Evolutionary conservation across 2,329 filamentous ascomycete genomes (phyloP), one percentile per base, ranked within the genome.

Genomic region (Raffaelea arxii): DNA sequence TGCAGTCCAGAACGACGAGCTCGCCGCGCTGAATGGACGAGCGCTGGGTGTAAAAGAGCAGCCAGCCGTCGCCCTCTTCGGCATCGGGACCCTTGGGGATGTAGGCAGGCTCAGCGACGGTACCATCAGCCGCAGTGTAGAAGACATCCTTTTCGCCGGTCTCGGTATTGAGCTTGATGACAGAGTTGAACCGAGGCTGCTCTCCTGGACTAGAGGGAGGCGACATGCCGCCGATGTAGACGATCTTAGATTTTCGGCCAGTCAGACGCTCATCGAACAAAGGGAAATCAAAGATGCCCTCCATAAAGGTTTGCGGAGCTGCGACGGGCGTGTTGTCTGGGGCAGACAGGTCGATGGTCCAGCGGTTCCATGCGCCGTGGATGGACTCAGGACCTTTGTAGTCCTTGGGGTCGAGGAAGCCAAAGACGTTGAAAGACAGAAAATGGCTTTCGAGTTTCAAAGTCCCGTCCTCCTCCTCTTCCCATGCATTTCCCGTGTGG

Each of bases 401-500:
- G n/a, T n/a, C n/a, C n/a, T n/a, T n/a, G n/a, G n/a, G n/a, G n/a
- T n/a, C n/a, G n/a, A n/a, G n/a, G n/a, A n/a, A n/a, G n/a, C n/a
- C n/a, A n/a, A n/a, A n/a, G n/a, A n/a, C n/a, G n/a, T n/a, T n/a
- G n/a, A n/a, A n/a, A n/a, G n/a, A n/a, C n/a, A n/a, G n/a, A n/a
- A n/a, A n/a, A n/a, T n/a, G n/a, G n/a, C n/a, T n/a, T n/a, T n/a
- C n/a, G n/a, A n/a, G n/a, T n/a, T n/a, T n/a, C n/a, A n/a, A n/a
- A n/a, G n/a, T n/a, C n/a, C n/a, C 32, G 32, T 36, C 32, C 4
- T 60, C 48, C 0, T 54, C 54, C 39, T 60, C 59, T 55, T 70
- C 67, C 57, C 65, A 70, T 2, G 62, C 63, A 11, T 62, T 64
- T 5, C 64, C 67, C 3, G 66, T 63, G 54, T 70, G 67, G 30